These are phyloP conservation scores for Daedaleopsis nitida DNA, from an alignment of 768 basidiomycete species.

Conservation along the genomic window DNA sequence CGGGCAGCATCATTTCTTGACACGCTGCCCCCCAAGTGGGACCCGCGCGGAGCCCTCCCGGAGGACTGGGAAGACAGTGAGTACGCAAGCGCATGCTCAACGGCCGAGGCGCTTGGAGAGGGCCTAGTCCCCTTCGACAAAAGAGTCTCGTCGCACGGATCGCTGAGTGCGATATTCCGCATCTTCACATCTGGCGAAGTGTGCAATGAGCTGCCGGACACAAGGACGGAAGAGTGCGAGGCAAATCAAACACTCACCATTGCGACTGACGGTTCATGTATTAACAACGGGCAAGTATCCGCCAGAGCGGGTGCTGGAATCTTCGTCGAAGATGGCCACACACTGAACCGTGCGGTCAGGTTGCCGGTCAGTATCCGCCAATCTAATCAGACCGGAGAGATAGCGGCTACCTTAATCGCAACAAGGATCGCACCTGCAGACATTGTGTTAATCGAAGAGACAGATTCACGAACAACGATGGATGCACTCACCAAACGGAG, in stretches of 20 bases:
- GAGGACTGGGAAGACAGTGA: no score
- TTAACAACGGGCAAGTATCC: neutral
- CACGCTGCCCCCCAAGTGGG: no score
- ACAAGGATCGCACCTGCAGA: no score
- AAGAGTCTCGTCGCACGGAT: neutral
- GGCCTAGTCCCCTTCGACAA: neutral
- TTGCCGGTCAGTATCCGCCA: neutral
- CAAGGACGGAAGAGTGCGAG: neutral
- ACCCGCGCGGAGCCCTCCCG: no score
- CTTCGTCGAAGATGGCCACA: neutral
- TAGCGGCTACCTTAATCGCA: neutral
- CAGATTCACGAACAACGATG: constrained; percentile 25
- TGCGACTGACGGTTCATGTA: constrained; percentile 4
- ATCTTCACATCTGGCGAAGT: neutral
- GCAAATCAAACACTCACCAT: neutral
- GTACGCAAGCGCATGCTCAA: no score
- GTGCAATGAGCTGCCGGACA: neutral
- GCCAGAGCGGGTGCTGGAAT: constrained; percentile 6
- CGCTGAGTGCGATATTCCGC: neutral
- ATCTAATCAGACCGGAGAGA: constrained; percentile 6
- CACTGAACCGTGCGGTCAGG: neutral
- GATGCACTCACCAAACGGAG: constrained; percentile 18
- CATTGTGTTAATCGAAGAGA: constrained; percentile 1
- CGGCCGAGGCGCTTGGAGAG: neutral
- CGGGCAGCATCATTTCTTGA: no score